phyloP scores from a whole-genome alignment of 345 rosid genomes.

The Eutrema yunnanense region DNA sequence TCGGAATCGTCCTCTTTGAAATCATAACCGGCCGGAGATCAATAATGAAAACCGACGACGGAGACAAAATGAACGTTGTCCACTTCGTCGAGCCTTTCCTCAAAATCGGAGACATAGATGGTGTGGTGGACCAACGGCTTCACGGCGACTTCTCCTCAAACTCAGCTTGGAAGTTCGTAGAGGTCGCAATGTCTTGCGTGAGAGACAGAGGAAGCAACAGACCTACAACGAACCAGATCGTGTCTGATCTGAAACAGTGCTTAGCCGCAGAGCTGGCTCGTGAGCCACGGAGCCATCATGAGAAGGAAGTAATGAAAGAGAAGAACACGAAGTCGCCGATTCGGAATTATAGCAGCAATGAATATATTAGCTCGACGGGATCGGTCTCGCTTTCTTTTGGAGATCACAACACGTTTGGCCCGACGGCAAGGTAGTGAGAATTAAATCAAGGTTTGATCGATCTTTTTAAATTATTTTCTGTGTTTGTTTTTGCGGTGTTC shows the following conservation, averaged over 20 bases:
- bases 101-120: constrained; percentile 23
- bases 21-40: constrained; percentile 46
- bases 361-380: constrained; percentile 13
- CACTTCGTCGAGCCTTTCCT: constrained; percentile 29
- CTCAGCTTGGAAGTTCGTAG: constrained; percentile 33
- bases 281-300: constrained; percentile 13
- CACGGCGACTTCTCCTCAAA: constrained; percentile 20
- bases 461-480: neutral
- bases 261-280: constrained; percentile 28
- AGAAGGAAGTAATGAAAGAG: constrained; percentile 2
- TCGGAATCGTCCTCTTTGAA: constrained; percentile 48
- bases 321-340: neutral
- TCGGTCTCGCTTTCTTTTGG: constrained; percentile 22
- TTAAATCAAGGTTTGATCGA: neutral
- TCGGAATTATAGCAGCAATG: neutral
- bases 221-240: constrained; percentile 28
- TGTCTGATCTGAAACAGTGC: constrained; percentile 30
- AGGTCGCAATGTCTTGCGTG: constrained; percentile 30
- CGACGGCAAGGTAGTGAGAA: constrained; percentile 29
- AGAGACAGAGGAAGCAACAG: constrained; percentile 23
- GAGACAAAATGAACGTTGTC: constrained; percentile 31
- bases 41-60: constrained; percentile 25
- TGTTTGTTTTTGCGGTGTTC: neutral
- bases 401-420: constrained; percentile 19
- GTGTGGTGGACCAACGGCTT: constrained; percentile 25